Evolutionary conservation across 139 green algal species (phyloP).

Genomic region (Closterium sp.): DNA sequence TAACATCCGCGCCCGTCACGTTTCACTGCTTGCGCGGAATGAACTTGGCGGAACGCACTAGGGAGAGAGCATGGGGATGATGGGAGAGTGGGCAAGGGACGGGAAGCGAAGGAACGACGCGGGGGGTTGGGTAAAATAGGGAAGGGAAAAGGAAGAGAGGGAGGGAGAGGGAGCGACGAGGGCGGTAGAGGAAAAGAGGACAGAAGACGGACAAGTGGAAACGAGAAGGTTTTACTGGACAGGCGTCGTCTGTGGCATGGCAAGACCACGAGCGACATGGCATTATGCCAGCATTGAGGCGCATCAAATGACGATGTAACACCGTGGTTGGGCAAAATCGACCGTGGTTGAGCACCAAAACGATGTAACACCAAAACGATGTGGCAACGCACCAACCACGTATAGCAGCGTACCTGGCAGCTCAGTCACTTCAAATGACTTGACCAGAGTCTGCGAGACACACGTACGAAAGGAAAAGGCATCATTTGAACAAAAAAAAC

Average conservation of each 20-base stretch:
- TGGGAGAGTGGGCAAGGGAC: background rate
- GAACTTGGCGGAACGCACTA: too few relatives aligned
- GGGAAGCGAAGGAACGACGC: background rate
- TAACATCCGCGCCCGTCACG: too few relatives aligned
- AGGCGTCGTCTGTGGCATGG: background rate
- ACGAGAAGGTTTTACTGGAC: background rate
- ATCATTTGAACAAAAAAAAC: background rate
- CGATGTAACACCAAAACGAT: background rate
- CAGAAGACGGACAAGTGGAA: background rate
- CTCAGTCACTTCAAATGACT: conserved; percentile 97
- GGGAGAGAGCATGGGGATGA: background rate
- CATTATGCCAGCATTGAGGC: too few relatives aligned
- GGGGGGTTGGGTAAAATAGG: background rate
- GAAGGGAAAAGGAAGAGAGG: background rate
- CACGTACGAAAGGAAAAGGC: too few relatives aligned
- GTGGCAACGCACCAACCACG: too few relatives aligned
- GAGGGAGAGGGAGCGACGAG: background rate
- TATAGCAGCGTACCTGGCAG: conserved; percentile 66
- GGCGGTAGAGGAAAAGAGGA: background rate
- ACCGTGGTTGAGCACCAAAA: too few relatives aligned
- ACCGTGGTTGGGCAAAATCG: too few relatives aligned
- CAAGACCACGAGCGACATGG: too few relatives aligned
- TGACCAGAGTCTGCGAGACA: conserved; percentile 79
- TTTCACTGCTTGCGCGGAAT: too few relatives aligned
- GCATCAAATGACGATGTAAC: too few relatives aligned